Percentiles rank a stretch among this genome's conserved stretches.
Conservation (phyloP, 805 yeast genomes). For the Myxozyma sirexii region DNA sequence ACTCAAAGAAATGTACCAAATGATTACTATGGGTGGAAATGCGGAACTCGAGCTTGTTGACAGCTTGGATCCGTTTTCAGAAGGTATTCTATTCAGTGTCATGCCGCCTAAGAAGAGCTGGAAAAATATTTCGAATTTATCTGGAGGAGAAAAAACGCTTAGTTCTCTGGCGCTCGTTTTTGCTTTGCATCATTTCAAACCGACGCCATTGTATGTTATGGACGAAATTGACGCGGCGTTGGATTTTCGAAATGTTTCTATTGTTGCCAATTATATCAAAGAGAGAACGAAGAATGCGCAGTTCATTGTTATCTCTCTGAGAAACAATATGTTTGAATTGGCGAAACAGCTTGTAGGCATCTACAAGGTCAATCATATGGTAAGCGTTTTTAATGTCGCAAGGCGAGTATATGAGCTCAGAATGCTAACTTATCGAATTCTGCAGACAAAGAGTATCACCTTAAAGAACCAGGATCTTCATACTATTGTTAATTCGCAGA, state of each 20-base stretch:
- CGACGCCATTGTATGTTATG: conserved; percentile 97
- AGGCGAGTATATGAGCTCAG: too few relatives aligned
- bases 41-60: conserved; percentile 96
- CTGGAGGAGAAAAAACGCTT: conserved; percentile 97
- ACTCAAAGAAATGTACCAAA: conserved; percentile 93
- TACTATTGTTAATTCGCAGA: neutral
- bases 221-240: conserved; percentile 99
- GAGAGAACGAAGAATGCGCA: conserved; percentile 96
- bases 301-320: conserved; percentile 88
- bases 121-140: conserved; percentile 90
- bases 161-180: conserved; percentile 93
- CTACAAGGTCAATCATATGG: conserved; percentile 86
- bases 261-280: conserved; percentile 95
- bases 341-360: conserved; percentile 94
- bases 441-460: conserved; percentile 33
- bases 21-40: conserved; percentile 99
- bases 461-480: conserved; percentile 27
- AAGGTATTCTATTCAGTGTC: conserved; percentile 93
- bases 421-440: neutral
- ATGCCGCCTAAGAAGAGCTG: conserved; percentile 99
- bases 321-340: conserved; percentile 97
- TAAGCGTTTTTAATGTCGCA: neutral
- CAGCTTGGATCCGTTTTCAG: conserved; percentile 95
- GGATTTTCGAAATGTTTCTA: conserved; percentile 94
- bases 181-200: conserved; percentile 93